Base-by-base conservation (phyloP, 129 eudicot genomes). In the Flaveria sonorensis region DNA sequence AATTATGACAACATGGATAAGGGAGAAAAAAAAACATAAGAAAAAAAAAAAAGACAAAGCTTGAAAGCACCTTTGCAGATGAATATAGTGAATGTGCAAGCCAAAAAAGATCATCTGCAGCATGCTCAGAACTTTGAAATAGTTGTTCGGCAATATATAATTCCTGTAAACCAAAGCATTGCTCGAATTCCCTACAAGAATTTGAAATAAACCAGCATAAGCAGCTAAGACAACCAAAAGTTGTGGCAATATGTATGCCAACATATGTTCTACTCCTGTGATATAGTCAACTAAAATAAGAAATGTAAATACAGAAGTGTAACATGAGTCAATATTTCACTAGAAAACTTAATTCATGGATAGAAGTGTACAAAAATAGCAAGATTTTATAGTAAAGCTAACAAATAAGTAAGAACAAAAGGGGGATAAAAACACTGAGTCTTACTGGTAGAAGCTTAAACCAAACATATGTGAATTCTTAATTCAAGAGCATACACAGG, bases 51-150 rank as follows among this genome's bases (percentile, higher is more conserved):
- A 60, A 60, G 26, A 60, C 6, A 62, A 8, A 67, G 10, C 45
- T 52, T 61, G 24, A 70, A 65, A 76, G 75, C 71, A 93, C 98
- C 98, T 94, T 91, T 9, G 90, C 68, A 71, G 91, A 84, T 32
- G 97, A 77, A 81, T 85, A 89, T 30, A 86, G 79, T 68, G 98
- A 82, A 73, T 88, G 83, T 46, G 96, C 79, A 79, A 91, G 92
- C 89, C 92, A 88, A 71, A 86, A 84, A 81, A 94, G 92, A 85
- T 91, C 92, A 79, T 91, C 93, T 8, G 88, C 78, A 73, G 90
- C 85, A 86, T 94, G 84, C 70, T 91, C 92, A 51, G 93, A 80
- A 81, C 77, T 86, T 84, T 91, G 97, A 81, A 94, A 94, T 79
- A 94, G 84, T 81, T 87, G 92, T 64, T 91, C 97, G 40, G 88